Percentiles rank a stretch among this genome's conserved stretches.
Conservation (phyloP, 352 stramenopile genomes). For the Phytopythium boreale region DNA sequence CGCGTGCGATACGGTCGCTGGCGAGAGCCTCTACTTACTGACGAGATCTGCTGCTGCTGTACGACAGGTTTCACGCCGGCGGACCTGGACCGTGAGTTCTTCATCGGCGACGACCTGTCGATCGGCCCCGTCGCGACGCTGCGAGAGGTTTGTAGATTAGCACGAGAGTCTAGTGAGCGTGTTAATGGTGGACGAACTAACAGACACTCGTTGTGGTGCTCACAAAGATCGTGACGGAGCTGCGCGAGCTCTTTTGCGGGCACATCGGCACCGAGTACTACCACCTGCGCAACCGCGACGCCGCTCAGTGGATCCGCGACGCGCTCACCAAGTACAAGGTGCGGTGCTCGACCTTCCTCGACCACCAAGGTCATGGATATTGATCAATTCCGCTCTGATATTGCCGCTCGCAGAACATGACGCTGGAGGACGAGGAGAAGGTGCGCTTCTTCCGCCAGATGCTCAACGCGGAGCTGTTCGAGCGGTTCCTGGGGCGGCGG, state of each 20-base stretch:
- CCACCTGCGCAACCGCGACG: slow-evolving; percentile 95
- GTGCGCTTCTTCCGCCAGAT: slow-evolving; percentile 94
- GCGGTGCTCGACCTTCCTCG: background rate
- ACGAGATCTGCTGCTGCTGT: background rate
- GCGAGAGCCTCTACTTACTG: background rate
- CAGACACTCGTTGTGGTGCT: slow-evolving; percentile 40
- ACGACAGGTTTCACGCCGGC: slow-evolving; percentile 80
- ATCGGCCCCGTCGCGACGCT: slow-evolving; percentile 82
- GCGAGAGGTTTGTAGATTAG: slow-evolving; percentile 31
- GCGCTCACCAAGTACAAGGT: slow-evolving; percentile 67
- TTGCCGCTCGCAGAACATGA: slow-evolving; percentile 22
- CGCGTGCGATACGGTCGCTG: background rate
- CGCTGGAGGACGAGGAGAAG: slow-evolving; percentile 85
- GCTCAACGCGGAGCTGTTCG: slow-evolving; percentile 95
- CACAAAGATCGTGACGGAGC: slow-evolving; percentile 87
- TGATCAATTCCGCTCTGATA: background rate
- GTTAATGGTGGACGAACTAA: too few species aligned
- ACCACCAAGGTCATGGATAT: too few species aligned
- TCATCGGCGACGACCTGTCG: slow-evolving; percentile 87
- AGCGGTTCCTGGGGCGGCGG: slow-evolving; percentile 97
- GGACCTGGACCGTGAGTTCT: slow-evolving; percentile 91
- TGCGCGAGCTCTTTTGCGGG: slow-evolving; percentile 96
- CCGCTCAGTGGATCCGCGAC: slow-evolving; percentile 76
- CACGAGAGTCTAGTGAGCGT: background rate
- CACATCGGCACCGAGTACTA: slow-evolving; percentile 98